A percentile compares a stretch with the other conserved stretches of the same genome.
phyloP scores from a whole-genome alignment of 306 rosid species.

The Trichosanthes cucumerina region DNA sequence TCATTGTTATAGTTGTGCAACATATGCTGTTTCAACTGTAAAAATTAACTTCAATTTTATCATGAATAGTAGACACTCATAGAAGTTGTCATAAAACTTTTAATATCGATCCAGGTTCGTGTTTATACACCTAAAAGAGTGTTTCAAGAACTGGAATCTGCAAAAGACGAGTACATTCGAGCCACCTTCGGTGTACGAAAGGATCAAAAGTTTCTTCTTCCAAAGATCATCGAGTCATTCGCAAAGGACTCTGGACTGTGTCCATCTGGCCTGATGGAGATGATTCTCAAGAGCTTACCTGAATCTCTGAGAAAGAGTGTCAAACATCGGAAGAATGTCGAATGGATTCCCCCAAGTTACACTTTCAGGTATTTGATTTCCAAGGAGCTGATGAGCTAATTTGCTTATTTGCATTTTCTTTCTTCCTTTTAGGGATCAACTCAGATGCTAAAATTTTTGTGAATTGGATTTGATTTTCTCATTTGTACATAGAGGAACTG shows the following conservation, averaged over 20 bases:
- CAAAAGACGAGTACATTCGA: constrained; percentile 9
- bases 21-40: not conserved
- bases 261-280: constrained; percentile 48
- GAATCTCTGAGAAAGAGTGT: constrained; percentile 60
- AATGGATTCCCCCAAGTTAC: constrained; percentile 74
- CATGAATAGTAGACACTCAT: not conserved
- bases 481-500: not conserved
- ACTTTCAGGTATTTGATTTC: constrained; percentile 75
- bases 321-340: constrained; percentile 60
- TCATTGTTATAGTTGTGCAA: not conserved
- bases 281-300: constrained; percentile 61
- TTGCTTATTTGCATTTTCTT: constrained; percentile 11
- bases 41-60: not conserved
- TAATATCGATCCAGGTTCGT: constrained; percentile 38
- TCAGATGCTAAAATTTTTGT: constrained; percentile 3
- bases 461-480: constrained; percentile 5
- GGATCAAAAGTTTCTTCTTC: constrained; percentile 59
- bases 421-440: not conserved
- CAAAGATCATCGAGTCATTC: constrained; percentile 72
- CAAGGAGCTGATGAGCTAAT: constrained; percentile 66
- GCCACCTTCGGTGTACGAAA: constrained; percentile 73
- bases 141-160: constrained; percentile 12
- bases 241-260: constrained; percentile 58
- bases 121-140: constrained; percentile 24
- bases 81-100: not conserved